phyloP scores from a whole-genome alignment of 768 basidiomycete species.

The Phylloporus sp. region DNA sequence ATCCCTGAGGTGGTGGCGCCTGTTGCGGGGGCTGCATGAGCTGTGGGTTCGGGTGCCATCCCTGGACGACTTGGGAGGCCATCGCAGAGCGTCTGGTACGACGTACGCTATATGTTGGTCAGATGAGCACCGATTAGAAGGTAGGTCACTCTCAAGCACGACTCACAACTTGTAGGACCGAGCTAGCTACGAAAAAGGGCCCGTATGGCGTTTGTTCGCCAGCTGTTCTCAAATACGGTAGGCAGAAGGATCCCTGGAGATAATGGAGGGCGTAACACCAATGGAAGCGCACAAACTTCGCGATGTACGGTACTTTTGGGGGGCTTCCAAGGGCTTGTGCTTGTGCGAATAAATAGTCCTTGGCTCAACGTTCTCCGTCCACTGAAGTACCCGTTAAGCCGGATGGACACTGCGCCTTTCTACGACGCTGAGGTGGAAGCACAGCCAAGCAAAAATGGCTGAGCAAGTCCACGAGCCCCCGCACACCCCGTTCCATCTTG shows the following conservation, averaged over 20 bases:
- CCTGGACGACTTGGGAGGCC: conserved; percentile 23
- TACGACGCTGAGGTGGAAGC: not conserved
- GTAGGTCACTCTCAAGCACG: not conserved
- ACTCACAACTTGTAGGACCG: not conserved
- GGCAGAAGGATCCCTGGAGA: not conserved
- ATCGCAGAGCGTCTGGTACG: conserved; percentile 5
- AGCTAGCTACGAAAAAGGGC: not conserved
- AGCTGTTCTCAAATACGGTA: not conserved
- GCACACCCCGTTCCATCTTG: conserved; percentile 13
- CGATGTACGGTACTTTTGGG: not conserved
- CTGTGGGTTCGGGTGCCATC: conserved; percentile 34
- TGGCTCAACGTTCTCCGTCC: conserved; percentile 1
- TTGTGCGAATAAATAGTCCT: conserved; percentile 10
- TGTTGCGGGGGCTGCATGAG: conserved; percentile 28
- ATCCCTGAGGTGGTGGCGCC: conserved; percentile 27
- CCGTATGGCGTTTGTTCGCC: not conserved
- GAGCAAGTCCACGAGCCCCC: conserved; percentile 10
- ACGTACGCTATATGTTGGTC: not conserved
- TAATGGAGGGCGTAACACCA: not conserved
- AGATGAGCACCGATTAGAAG: conserved; percentile 10
- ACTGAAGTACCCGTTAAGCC: conserved; percentile 21
- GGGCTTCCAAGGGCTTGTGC: not conserved
- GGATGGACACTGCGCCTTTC: conserved; percentile 1
- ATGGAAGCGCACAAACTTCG: not conserved
- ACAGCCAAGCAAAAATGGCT: conserved; percentile 18